phyloP scores from a whole-genome alignment of 106 monocot species.

The Dioscorea alata region DNA sequence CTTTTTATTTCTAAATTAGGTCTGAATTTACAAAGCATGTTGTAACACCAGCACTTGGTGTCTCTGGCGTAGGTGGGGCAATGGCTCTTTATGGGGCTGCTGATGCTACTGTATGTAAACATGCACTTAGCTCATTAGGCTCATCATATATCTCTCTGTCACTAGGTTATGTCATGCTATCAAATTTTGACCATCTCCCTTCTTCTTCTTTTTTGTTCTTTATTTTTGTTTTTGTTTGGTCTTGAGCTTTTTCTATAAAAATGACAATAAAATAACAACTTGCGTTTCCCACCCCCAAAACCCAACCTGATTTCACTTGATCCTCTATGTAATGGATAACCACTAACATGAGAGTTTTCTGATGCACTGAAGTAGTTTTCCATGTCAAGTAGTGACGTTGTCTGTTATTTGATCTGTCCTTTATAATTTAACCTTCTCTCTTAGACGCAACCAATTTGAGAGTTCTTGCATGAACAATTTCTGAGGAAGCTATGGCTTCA shows the following conservation, averaged over 20 bases:
- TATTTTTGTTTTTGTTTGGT: background rate
- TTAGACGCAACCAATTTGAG: no score
- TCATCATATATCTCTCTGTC: background rate
- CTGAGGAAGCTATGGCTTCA: no score
- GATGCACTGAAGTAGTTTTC: background rate
- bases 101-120: constrained; percentile 72
- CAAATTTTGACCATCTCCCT: background rate
- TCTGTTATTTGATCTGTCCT: no score
- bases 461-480: no score
- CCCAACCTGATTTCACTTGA: background rate
- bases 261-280: background rate
- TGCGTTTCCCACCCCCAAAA: no score
- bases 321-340: background rate
- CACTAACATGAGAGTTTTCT: background rate
- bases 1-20: constrained; percentile 27
- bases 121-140: background rate
- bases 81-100: constrained; percentile 88
- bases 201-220: background rate
- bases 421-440: no score
- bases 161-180: background rate
- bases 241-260: background rate
- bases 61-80: constrained; percentile 89
- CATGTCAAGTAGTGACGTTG: no score
- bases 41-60: constrained; percentile 77
- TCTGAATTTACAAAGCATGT: constrained; percentile 89